Base-by-base conservation (phyloP, 1,284 basidiomycete species). In the Phylloporus sp. region DNA sequence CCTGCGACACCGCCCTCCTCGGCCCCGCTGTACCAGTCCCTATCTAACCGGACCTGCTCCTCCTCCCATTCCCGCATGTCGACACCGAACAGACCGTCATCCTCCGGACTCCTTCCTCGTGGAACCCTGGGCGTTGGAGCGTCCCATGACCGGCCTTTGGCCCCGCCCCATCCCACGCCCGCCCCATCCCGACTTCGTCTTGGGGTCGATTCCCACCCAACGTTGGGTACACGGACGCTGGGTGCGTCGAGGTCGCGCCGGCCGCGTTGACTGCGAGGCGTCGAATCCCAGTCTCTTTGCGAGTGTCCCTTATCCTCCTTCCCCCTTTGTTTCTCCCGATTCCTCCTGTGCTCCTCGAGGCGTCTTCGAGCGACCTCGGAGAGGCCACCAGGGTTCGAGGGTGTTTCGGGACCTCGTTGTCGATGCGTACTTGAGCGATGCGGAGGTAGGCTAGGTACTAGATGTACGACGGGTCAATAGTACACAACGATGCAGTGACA, bases 11-110 rank as follows among this genome's bases (percentile, higher is more conserved):
- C 91, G 27, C 94, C 93, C 70, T 95, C 95, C 76, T 97, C 95
- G 45, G 94, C 94, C 53, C 90, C 89, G 69, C 89, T 93, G 77
- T 98, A 99, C 96, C 96, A 99, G 78, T 97, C 95, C 23, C 96
- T 85, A 78, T 98, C 96, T 74, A 98, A 78, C 59, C 87, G 86
- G 12, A 95, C 86, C 78, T 97, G 95, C 78, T 98, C 96, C 73
- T 98, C 96, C 78, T 97, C 96, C 96, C 96, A 98, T 74, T 97
- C 96, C 65, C 93, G 85, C 43, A 88, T 85, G 75, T 93, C 91
- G 37, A 92, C 80, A 19, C 84, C 89, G 47, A 86, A 80, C 55
- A 83, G 83, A 47, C 82, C 87, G 52, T 89, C 89, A 20, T 88
- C 91, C 53, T 91, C 88, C 10, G 90, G 89, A 68, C 89, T 90